Percentiles rank a stretch among this genome's conserved stretches.
These are phyloP conservation scores for Senna tora DNA, from an alignment of 306 rosid species.

Conservation along the genomic window DNA sequence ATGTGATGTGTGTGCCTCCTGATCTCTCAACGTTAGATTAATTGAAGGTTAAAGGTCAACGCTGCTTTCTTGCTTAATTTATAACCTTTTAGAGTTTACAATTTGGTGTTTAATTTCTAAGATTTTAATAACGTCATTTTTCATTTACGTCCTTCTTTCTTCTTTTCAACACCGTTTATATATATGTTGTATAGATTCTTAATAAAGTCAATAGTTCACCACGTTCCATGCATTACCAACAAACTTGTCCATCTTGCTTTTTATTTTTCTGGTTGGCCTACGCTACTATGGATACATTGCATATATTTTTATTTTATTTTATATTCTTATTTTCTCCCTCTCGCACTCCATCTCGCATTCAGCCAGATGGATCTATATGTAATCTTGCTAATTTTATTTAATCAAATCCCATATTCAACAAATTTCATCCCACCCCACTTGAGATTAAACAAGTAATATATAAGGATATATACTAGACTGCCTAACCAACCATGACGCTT, in stretches of 20 bases:
- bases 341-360: neutral
- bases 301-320: too few relatives aligned
- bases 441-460: neutral
- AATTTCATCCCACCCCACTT: neutral
- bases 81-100: neutral
- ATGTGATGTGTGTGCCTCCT: constrained; percentile 49
- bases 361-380: constrained; percentile 5
- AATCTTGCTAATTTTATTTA: neutral
- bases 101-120: constrained; percentile 26
- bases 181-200: too few relatives aligned
- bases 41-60: constrained; percentile 54
- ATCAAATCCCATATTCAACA: neutral
- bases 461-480: too few relatives aligned
- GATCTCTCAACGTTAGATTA: constrained; percentile 41
- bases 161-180: constrained; percentile 20
- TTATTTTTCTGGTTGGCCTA: constrained; percentile 18
- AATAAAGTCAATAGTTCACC: constrained; percentile 30
- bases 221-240: constrained; percentile 56
- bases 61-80: constrained; percentile 13
- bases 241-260: constrained; percentile 20
- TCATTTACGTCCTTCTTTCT: too few relatives aligned
- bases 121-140: constrained; percentile 31
- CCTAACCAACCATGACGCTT: too few relatives aligned
- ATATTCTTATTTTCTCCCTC: neutral
- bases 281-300: neutral